Percentiles rank a stretch among this genome's conserved stretches.
phyloP scores from a whole-genome alignment of 352 stramenopile species.

The Phytophthora europaea region DNA sequence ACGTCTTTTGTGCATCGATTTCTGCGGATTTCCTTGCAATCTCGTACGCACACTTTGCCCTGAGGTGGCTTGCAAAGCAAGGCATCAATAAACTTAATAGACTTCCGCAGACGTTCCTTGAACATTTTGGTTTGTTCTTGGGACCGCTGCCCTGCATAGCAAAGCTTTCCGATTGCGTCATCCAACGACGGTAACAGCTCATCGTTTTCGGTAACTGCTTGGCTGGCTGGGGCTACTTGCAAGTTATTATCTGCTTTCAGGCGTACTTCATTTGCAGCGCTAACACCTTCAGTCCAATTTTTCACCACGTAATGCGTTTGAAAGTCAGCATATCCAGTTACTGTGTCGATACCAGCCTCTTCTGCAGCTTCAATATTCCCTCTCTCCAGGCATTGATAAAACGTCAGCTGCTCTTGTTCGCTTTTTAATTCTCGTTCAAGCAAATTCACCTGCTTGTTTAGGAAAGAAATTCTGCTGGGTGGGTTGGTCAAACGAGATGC shows the following conservation, averaged over 20 bases:
- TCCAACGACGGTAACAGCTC: not conserved
- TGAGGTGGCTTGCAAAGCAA: slow-evolving; percentile 57
- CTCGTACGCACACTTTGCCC: slow-evolving; percentile 42
- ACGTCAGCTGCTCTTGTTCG: slow-evolving; percentile 16
- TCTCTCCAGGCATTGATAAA: slow-evolving; percentile 16
- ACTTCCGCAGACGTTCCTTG: slow-evolving; percentile 64
- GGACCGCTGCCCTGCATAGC: slow-evolving; percentile 31
- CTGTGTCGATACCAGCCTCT: slow-evolving; percentile 5
- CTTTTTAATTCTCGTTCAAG: slow-evolving; percentile 15
- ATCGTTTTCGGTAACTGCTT: not conserved
- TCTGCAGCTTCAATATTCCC: slow-evolving; percentile 8
- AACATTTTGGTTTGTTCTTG: slow-evolving; percentile 57
- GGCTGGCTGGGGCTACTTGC: not conserved
- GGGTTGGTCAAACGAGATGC: slow-evolving; percentile 1
- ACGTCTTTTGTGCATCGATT: slow-evolving; percentile 59
- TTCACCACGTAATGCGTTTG: slow-evolving; percentile 6
- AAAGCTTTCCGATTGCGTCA: slow-evolving; percentile 17
- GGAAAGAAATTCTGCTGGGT: not conserved
- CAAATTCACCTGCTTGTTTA: slow-evolving; percentile 7
- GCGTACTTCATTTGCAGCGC: not conserved
- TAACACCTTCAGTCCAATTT: not conserved
- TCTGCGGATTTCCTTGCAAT: slow-evolving; percentile 54
- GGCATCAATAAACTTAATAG: slow-evolving; percentile 65
- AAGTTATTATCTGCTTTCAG: not conserved
- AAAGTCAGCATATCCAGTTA: slow-evolving; percentile 3